Evolutionary conservation across 306 rosid genomes (phyloP).

Genomic region (Lupinus albus): DNA sequence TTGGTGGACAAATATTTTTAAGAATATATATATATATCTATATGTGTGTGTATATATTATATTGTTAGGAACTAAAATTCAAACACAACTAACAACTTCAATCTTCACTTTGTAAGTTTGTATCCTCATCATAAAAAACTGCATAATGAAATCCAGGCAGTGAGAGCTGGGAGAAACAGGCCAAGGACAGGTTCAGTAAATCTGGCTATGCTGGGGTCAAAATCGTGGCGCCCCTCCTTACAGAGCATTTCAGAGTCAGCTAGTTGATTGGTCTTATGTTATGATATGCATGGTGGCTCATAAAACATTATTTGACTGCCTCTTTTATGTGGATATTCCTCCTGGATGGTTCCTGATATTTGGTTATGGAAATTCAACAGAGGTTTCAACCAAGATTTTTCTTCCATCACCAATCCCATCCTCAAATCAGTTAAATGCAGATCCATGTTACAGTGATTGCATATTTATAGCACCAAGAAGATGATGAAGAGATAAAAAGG

Average conservation of each 20-base stretch:
- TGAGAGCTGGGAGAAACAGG: slow-evolving; percentile 62
- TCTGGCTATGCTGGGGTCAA: slow-evolving; percentile 56
- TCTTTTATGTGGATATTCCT: slow-evolving; percentile 40
- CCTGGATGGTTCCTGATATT: slow-evolving; percentile 37
- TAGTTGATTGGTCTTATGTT: slow-evolving; percentile 44
- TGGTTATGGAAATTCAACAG: slow-evolving; percentile 41
- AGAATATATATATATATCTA: neutral
- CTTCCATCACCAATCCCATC: slow-evolving; percentile 47
- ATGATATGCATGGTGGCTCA: slow-evolving; percentile 36
- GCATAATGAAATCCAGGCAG: slow-evolving; percentile 55
- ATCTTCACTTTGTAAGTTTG: slow-evolving; percentile 1
- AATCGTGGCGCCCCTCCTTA: slow-evolving; percentile 88
- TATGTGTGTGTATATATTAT: neutral
- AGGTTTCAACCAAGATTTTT: slow-evolving; percentile 46
- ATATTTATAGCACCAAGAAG: slow-evolving; percentile 52
- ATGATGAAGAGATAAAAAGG: neutral
- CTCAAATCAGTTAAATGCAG: slow-evolving; percentile 41
- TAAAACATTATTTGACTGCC: slow-evolving; percentile 35
- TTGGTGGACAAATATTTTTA: neutral
- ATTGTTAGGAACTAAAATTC: neutral
- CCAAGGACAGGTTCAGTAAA: slow-evolving; percentile 50
- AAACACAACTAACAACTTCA: neutral
- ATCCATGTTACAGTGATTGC: slow-evolving; percentile 47
- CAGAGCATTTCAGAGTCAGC: slow-evolving; percentile 85
- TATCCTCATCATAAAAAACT: slow-evolving; percentile 15